Evolutionary conservation across 2,329 filamentous ascomycete species (phyloP).

Genomic region (Fusarium cyanostomum): DNA sequence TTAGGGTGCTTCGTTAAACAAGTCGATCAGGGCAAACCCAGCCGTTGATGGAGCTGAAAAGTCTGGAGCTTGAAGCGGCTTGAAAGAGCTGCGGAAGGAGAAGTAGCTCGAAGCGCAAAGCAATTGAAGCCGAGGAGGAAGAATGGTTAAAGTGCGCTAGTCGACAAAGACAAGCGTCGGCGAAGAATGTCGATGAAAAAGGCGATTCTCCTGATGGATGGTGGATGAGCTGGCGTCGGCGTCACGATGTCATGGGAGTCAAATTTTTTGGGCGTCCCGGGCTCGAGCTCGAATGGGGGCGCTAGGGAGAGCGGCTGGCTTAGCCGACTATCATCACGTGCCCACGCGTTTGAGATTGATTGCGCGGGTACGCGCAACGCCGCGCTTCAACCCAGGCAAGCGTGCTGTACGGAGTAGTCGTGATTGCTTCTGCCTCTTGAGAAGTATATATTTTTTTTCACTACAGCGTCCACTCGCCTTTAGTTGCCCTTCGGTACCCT

Average conservation of each 20-base stretch:
- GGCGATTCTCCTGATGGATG: slow-evolving; percentile 32
- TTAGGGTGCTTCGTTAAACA: slow-evolving; percentile 7
- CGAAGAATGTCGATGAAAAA: slow-evolving; percentile 16
- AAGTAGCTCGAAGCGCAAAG: neutral
- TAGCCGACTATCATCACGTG: slow-evolving; percentile 43
- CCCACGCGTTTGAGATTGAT: neutral
- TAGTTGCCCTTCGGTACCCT: no score
- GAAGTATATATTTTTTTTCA: no score
- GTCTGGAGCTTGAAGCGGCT: slow-evolving; percentile 9
- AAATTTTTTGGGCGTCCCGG: slow-evolving; percentile 41
- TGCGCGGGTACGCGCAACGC: neutral
- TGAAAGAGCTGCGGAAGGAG: neutral
- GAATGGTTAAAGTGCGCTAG: neutral
- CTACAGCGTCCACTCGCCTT: no score
- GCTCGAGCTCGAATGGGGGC: slow-evolving; percentile 7
- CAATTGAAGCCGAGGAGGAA: neutral
- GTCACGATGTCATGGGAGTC: slow-evolving; percentile 40
- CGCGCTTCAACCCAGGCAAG: no score
- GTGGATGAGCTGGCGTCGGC: slow-evolving; percentile 38
- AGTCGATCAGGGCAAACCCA: neutral
- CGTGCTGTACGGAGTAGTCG: no score
- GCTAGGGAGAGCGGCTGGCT: slow-evolving; percentile 26
- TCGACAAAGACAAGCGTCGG: neutral
- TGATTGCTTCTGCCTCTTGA: no score
- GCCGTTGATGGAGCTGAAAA: neutral